Conservation (phyloP, 1,284 basidiomycete genomes). For the Pulveroboletus sp. region DNA sequence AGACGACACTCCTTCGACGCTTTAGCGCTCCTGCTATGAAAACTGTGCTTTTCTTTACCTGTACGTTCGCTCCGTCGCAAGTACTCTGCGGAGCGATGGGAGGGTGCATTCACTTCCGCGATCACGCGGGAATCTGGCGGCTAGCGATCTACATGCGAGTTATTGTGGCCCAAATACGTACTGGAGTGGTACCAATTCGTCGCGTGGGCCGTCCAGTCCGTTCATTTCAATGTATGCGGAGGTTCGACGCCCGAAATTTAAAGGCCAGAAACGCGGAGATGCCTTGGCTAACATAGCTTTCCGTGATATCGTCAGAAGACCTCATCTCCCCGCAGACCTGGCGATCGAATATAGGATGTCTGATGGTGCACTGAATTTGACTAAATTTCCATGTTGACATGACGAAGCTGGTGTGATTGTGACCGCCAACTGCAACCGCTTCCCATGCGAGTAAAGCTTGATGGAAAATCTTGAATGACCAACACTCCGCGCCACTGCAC, state of each 20-base stretch:
- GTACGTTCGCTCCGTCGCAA: conserved; percentile 11
- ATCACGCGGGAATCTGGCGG: conserved; percentile 29
- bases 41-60: conserved; percentile 6
- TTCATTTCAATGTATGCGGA: conserved; percentile 33
- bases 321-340: conserved; percentile 18
- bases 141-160: conserved; percentile 30
- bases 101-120: conserved; percentile 30
- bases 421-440: conserved; percentile 2
- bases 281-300: conserved; percentile 19
- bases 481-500: conserved; percentile 23
- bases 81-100: conserved; percentile 3
- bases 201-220: conserved; percentile 25
- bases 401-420: conserved; percentile 7
- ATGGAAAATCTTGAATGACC: conserved; percentile 13
- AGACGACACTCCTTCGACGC: neutral
- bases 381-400: conserved; percentile 30
- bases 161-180: conserved; percentile 28
- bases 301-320: conserved; percentile 19
- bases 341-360: conserved; percentile 5
- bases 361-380: conserved; percentile 18
- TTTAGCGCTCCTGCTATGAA: neutral
- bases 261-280: conserved; percentile 33
- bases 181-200: conserved; percentile 12
- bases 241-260: conserved; percentile 35
- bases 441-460: conserved; percentile 2